Evolutionary conservation across 2,329 filamentous ascomycete species (phyloP), one percentile per base, ranked within the genome.

Genomic region (Xylariaceae sp.): DNA sequence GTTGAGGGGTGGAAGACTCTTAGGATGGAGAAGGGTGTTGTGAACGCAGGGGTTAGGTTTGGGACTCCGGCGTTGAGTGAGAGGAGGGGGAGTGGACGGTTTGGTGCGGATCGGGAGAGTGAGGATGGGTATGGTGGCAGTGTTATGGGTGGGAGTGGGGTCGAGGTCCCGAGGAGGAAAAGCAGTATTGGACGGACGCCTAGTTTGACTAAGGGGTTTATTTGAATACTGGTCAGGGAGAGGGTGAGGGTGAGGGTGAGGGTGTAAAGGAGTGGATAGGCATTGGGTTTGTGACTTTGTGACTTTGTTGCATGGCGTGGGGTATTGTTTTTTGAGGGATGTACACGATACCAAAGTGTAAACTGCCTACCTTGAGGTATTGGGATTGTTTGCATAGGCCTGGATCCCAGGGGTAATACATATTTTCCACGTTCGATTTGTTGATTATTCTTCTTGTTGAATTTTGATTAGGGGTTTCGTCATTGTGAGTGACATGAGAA

Each of bases 1-100:
- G 70, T 96, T 9, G 90, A 95, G 58, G 84, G 83, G 2, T 89
- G 86, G 81, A 95, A 92, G 66, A 89, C 86, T 57, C 71, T 91
- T 27, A 76, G 87, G 32, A 74, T 82, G 54, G 87, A 91, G 62
- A 83, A 78, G 66, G 71, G 70, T 10, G 60, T 59, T 45, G 61
- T 62, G 3, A 63, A 58, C 42, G 22, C 22, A 7, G 62, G 59
- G 49, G 48, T 63, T 15, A 49, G 62, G 14, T 55, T 65, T 27
- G 58, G 63, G 19, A 64, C 59, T 14, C 59, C 61, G 5, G 56
- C 49, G 5, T 35, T 61, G 10, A 15, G 45, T 11, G 60, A 57
- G 7, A 64, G 65, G 39, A 61, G 64, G 56, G 63, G 61, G 30
- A 67, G 62, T 61, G 61, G 40, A 32, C 88, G 47, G 83, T 87